These are phyloP conservation scores for Dothidotthia symphoricarpi DNA, from an alignment of 2,329 filamentous ascomycete genomes.

Conservation along the genomic window DNA sequence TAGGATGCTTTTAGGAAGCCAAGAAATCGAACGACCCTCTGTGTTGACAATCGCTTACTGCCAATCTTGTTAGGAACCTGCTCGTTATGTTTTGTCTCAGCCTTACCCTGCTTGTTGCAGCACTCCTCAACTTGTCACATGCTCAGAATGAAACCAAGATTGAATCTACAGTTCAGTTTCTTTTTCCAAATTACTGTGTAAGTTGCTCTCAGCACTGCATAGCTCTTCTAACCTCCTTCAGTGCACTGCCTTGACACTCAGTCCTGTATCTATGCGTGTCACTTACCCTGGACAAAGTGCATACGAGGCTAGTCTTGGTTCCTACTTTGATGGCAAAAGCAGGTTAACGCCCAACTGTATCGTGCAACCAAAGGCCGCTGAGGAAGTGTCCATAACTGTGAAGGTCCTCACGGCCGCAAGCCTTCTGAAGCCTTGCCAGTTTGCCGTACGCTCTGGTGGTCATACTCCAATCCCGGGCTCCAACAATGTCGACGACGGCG, in stretches of 20 bases:
- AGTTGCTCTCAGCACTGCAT: not conserved
- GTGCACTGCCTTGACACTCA: conserved; percentile 9
- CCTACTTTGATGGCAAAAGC: conserved; percentile 15
- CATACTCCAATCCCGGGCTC: conserved; percentile 14
- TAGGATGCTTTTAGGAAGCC: not conserved
- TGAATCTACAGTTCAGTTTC: conserved; percentile 5
- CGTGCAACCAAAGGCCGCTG: conserved; percentile 13
- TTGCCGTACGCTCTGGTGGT: conserved; percentile 17
- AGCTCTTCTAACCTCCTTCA: conserved; percentile 5
- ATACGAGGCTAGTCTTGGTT: conserved; percentile 11
- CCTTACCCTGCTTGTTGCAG: conserved; percentile 5
- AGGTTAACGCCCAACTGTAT: conserved; percentile 18
- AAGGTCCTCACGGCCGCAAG: conserved; percentile 7
- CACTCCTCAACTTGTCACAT: conserved; percentile 1
- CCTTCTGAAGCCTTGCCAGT: conserved; percentile 5
- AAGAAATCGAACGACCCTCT: not conserved
- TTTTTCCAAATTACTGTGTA: conserved; percentile 10
- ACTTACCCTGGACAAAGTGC: conserved; percentile 7
- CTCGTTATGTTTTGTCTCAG: conserved; percentile 5
- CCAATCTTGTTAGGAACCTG: not conserved
- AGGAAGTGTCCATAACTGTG: conserved; percentile 14
- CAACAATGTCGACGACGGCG: conserved; percentile 17
- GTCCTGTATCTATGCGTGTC: conserved; percentile 5
- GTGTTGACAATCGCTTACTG: conserved; percentile 1
- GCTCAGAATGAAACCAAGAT: conserved; percentile 6